Evolutionary conservation across 164 flowering plant genomes (phyloP).

Genomic region (Stephania yunnanensis): DNA sequence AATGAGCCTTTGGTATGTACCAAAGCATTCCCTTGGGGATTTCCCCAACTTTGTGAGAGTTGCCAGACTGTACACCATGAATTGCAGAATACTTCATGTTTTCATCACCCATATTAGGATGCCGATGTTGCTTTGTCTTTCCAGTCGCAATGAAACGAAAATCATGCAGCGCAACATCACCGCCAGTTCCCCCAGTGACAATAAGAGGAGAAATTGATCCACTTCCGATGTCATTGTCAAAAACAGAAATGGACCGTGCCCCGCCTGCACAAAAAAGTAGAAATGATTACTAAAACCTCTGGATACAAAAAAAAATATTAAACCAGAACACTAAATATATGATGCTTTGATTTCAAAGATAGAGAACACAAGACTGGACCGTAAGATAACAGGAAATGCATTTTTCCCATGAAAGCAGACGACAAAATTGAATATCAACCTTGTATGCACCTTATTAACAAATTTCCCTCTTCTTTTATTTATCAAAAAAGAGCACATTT

Average conservation of each 20-base stretch:
- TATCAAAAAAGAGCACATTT: no score
- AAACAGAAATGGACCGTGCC: constrained; percentile 76
- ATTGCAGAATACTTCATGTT: constrained; percentile 22
- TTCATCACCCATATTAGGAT: constrained; percentile 32
- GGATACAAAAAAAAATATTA: no score
- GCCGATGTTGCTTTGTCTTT: constrained; percentile 56
- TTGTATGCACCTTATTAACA: no score
- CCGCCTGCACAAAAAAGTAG: constrained; percentile 58
- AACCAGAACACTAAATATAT: no score
- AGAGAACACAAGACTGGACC: no score
- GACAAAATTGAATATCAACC: no score
- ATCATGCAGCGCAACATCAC: constrained; percentile 92
- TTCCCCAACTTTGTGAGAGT: constrained; percentile 36
- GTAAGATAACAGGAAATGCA: no score
- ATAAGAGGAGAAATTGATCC: constrained; percentile 88
- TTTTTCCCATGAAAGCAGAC: no score
- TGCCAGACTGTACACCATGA: constrained; percentile 23
- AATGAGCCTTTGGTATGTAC: constrained; percentile 97
- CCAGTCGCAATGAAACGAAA: constrained; percentile 95
- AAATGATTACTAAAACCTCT: neutral
- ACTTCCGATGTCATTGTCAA: constrained; percentile 80
- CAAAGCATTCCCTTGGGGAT: constrained; percentile 89
- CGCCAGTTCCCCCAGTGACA: constrained; percentile 86
- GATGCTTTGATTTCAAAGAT: no score
- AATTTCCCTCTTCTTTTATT: no score